Conservation (phyloP, 176 grass and related monocot genomes). For the Cenchrus americanus region DNA sequence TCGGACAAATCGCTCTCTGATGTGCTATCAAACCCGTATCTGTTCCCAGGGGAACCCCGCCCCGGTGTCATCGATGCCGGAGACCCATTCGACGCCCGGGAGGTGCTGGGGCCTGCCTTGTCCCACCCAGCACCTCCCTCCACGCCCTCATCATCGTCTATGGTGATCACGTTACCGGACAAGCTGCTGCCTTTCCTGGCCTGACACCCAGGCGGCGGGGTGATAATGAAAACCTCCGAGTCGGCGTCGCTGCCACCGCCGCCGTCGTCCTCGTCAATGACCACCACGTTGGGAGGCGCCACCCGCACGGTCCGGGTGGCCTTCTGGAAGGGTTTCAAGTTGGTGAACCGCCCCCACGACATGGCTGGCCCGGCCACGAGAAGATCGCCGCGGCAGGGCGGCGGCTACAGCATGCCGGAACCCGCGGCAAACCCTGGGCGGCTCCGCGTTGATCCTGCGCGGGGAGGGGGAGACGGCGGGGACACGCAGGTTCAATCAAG, state of each 20-base stretch:
- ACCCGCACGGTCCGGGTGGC: neutral
- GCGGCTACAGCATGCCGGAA: slow-evolving; percentile 17
- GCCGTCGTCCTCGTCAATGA: slow-evolving; percentile 42
- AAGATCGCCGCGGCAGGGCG: slow-evolving; percentile 3
- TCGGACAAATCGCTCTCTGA: slow-evolving; percentile 56
- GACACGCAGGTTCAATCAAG: neutral
- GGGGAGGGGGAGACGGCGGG: neutral
- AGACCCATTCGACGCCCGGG: neutral
- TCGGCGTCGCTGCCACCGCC: neutral
- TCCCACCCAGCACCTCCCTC: slow-evolving; percentile 15
- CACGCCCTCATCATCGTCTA: slow-evolving; percentile 76
- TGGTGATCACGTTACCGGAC: slow-evolving; percentile 63
- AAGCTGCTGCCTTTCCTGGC: slow-evolving; percentile 40
- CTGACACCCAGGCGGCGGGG: neutral
- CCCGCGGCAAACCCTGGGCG: neutral
- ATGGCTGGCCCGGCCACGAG: slow-evolving; percentile 11
- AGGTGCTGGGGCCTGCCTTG: slow-evolving; percentile 34
- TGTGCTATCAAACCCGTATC: slow-evolving; percentile 54
- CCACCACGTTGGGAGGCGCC: slow-evolving; percentile 19
- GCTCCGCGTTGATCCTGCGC: slow-evolving; percentile 34
- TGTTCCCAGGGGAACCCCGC: slow-evolving; percentile 46
- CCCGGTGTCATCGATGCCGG: neutral
- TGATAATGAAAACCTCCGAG: slow-evolving; percentile 56
- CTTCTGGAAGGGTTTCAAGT: neutral
- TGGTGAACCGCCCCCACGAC: slow-evolving; percentile 38